Conservation (phyloP, 179 eudicot genomes). For the Spinacia oleracea region DNA sequence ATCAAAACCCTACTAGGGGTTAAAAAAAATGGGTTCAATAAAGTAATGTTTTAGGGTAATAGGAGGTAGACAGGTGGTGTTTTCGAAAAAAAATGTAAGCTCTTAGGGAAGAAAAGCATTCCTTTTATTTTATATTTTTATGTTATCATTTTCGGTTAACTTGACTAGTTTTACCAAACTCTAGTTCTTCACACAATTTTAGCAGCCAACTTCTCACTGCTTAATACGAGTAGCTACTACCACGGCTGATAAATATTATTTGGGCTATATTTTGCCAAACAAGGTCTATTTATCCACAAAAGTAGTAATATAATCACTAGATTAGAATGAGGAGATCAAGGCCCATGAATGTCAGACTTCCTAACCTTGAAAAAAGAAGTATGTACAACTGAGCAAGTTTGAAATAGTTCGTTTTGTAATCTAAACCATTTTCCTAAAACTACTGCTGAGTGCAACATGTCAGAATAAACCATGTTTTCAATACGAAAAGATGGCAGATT, state of each 20-base stretch:
- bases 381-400: background rate
- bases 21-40: background rate
- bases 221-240: background rate
- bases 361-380: background rate
- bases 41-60: background rate
- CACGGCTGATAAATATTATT: background rate
- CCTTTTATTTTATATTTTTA: no score
- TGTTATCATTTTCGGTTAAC: no score
- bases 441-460: background rate
- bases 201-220: background rate
- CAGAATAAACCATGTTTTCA: background rate
- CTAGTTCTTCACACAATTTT: background rate
- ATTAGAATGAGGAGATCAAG: background rate
- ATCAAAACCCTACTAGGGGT: background rate
- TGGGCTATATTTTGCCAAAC: background rate
- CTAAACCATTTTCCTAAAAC: background rate
- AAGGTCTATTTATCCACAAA: background rate
- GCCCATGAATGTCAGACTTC: background rate
- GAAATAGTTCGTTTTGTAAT: background rate
- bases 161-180: no score
- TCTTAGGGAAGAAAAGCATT: no score
- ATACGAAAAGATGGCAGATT: background rate
- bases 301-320: background rate
- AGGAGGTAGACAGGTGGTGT: background rate
- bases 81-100: background rate